Conservation (phyloP, 768 basidiomycete genomes). For the Kondoa subrosea region DNA sequence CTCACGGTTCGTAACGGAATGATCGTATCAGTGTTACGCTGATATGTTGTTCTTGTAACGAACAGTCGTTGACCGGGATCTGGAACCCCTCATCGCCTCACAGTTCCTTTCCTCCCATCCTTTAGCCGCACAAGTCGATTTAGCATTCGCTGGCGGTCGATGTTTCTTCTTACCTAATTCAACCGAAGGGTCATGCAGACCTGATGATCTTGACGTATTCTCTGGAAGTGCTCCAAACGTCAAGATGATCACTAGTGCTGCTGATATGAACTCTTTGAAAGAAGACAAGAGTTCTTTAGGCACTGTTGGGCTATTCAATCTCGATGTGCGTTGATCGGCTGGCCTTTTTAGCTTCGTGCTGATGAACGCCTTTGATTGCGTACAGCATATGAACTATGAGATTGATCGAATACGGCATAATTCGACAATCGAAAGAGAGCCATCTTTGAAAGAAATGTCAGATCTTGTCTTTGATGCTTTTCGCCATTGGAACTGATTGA, state of each 20-base stretch:
- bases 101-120: slow-evolving; percentile 24
- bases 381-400: slow-evolving; percentile 28
- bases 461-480: neutral
- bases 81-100: slow-evolving; percentile 15
- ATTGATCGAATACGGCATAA: slow-evolving; percentile 24
- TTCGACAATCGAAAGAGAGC: slow-evolving; percentile 20
- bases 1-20: slow-evolving; percentile 17
- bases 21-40: neutral
- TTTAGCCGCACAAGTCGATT: slow-evolving; percentile 24
- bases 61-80: slow-evolving; percentile 25
- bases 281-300: slow-evolving; percentile 12
- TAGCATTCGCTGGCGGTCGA: slow-evolving; percentile 27
- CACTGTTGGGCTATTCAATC: slow-evolving; percentile 25
- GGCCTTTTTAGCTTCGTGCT: neutral
- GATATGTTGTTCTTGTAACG: neutral
- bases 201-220: slow-evolving; percentile 24
- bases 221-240: slow-evolving; percentile 1
- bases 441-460: slow-evolving; percentile 27
- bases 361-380: neutral
- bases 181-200: slow-evolving; percentile 22
- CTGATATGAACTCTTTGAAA: slow-evolving; percentile 15
- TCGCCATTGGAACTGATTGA: no score
- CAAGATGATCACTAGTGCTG: slow-evolving; percentile 20
- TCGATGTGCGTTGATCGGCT: slow-evolving; percentile 9
- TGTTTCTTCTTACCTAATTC: slow-evolving; percentile 27